A percentile compares a stretch with the other conserved stretches of the same genome.
Conservation (phyloP, 2,329 filamentous ascomycete species). For the Aspergillus tamarii region DNA sequence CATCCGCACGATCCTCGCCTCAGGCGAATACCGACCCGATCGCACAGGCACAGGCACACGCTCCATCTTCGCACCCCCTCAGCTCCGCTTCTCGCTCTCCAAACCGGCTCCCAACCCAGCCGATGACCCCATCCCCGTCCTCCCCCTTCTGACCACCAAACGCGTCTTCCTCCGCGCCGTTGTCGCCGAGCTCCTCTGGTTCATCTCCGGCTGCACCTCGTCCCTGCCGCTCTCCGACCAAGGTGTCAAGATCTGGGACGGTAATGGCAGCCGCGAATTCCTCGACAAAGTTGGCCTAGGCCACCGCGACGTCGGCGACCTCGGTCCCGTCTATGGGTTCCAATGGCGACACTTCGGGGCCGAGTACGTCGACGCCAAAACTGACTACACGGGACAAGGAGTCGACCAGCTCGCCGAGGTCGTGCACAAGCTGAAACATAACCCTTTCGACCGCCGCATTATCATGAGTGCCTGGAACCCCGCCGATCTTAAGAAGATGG, state of each 20-base stretch:
- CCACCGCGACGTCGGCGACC: slow-evolving; percentile 82
- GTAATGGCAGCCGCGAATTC: slow-evolving; percentile 88
- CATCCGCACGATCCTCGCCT: slow-evolving; percentile 78
- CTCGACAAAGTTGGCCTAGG: slow-evolving; percentile 82
- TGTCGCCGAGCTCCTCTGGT: slow-evolving; percentile 93
- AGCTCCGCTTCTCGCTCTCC: slow-evolving; percentile 84
- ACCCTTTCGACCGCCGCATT: slow-evolving; percentile 86
- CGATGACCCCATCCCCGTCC: slow-evolving; percentile 59
- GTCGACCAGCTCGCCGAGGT: slow-evolving; percentile 92
- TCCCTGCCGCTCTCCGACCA: slow-evolving; percentile 74
- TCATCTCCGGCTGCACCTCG: slow-evolving; percentile 82
- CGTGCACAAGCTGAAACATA: slow-evolving; percentile 80
- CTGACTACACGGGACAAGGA: slow-evolving; percentile 84
- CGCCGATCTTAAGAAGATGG: slow-evolving; percentile 82
- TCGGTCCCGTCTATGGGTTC: slow-evolving; percentile 96
- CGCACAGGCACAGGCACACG: slow-evolving; percentile 91
- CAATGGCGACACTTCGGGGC: slow-evolving; percentile 99
- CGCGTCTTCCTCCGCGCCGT: slow-evolving; percentile 92
- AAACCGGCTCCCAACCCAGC: slow-evolving; percentile 50
- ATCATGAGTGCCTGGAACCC: slow-evolving; percentile 96
- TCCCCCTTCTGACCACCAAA: slow-evolving; percentile 96
- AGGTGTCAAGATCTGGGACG: slow-evolving; percentile 97
- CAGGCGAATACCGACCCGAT: slow-evolving; percentile 87
- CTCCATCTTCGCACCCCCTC: slow-evolving; percentile 83
- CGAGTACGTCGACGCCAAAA: slow-evolving; percentile 75